Evolutionary conservation across 1,284 basidiomycete genomes (phyloP).

Genomic region (Ustilago hordei): DNA sequence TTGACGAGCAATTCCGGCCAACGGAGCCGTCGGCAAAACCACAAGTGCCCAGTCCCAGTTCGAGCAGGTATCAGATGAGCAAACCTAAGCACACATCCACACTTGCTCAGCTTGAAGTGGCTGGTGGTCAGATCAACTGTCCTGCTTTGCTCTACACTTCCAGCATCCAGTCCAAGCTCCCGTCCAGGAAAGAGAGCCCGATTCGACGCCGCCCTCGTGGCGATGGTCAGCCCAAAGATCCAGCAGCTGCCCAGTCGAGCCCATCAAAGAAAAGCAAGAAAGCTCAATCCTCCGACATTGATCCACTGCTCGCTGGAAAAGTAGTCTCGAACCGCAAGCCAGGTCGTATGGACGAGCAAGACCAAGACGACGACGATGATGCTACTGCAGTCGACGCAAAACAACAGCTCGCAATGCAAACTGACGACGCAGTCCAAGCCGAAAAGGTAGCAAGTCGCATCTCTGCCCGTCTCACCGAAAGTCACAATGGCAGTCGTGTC

Average conservation of each 20-base stretch:
- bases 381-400: constrained; percentile 12
- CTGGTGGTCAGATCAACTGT: constrained; percentile 42
- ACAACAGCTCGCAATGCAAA: constrained; percentile 8
- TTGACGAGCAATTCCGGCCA: not conserved
- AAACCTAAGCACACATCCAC: constrained; percentile 20
- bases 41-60: not conserved
- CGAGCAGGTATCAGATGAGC: constrained; percentile 5
- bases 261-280: constrained; percentile 4
- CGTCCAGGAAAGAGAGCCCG: not conserved
- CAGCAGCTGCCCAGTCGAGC: not conserved
- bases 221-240: constrained; percentile 4
- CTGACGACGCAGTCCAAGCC: constrained; percentile 24
- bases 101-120: constrained; percentile 32
- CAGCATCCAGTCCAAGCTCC: constrained; percentile 9
- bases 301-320: constrained; percentile 19
- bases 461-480: constrained; percentile 28
- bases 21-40: not conserved
- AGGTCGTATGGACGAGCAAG: not conserved
- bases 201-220: constrained; percentile 17
- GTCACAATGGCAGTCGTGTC: constrained; percentile 13
- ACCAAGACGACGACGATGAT: constrained; percentile 8
- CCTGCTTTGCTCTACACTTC: constrained; percentile 30
- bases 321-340: not conserved
- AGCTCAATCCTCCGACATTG: constrained; percentile 1
- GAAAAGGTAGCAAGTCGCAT: constrained; percentile 48